Conservation (phyloP, 2,329 filamentous ascomycete genomes). For the Beauveria bassiana region DNA sequence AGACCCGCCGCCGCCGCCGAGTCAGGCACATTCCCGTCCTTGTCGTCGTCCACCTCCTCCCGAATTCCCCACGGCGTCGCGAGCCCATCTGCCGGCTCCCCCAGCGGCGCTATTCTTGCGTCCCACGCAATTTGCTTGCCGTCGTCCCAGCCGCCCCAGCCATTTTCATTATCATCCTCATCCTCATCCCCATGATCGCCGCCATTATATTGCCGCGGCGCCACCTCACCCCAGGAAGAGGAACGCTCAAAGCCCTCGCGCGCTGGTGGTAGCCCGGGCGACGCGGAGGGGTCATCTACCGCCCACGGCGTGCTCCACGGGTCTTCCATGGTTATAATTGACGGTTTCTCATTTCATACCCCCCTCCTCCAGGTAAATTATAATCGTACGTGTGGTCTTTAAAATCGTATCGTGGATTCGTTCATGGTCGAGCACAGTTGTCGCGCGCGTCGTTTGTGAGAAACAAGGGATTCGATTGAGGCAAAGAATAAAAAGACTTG, state of each 20-base stretch:
- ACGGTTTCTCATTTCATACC: not conserved
- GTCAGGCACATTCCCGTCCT: conserved; percentile 14
- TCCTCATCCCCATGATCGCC: conserved; percentile 13
- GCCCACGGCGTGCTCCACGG: conserved; percentile 57
- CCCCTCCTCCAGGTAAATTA: not conserved
- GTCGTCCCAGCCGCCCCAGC: conserved; percentile 31
- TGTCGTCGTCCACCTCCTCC: not conserved
- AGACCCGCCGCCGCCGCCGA: conserved; percentile 24
- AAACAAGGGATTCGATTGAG: no score
- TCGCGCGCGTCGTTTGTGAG: no score
- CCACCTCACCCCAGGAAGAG: not conserved
- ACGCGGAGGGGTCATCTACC: conserved; percentile 23
- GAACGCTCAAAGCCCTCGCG: not conserved
- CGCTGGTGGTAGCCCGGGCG: conserved; percentile 20
- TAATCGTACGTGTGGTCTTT: not conserved
- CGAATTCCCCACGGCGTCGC: not conserved
- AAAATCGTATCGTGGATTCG: not conserved
- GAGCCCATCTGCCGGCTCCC: not conserved
- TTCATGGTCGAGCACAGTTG: not conserved
- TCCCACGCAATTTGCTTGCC: conserved; percentile 5
- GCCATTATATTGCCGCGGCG: not conserved
- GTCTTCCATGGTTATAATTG: conserved; percentile 45
- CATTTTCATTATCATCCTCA: conserved; percentile 21
- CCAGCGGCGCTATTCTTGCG: not conserved
- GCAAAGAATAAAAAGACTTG: no score